Percentiles rank a stretch among this genome's conserved stretches.
phyloP scores from a whole-genome alignment of 2,329 filamentous ascomycete species.

The Sporothrix brunneoviolacea region DNA sequence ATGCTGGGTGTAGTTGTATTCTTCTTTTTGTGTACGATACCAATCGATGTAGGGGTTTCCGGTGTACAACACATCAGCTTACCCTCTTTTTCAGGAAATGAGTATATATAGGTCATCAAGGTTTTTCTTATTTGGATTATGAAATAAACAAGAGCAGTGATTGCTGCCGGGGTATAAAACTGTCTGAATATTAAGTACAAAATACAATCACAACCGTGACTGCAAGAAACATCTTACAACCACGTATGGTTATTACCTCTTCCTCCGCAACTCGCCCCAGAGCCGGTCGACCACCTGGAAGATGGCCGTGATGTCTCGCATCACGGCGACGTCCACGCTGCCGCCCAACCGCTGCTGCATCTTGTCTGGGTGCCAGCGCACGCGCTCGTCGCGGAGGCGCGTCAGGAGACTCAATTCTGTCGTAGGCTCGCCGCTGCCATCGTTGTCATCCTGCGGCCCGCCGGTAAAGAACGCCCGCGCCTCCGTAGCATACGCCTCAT shows the following conservation, averaged over 20 bases:
- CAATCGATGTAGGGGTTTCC: too few species aligned
- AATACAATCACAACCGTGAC: too few species aligned
- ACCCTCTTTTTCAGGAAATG: too few species aligned
- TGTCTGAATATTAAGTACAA: too few species aligned
- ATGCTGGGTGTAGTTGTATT: too few species aligned
- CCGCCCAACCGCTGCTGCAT: conserved; percentile 82
- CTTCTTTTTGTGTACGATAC: too few species aligned
- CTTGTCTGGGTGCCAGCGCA: conserved; percentile 97
- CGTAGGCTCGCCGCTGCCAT: conserved; percentile 23
- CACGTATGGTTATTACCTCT: conserved; percentile 1
- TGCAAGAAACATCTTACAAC: too few species aligned
- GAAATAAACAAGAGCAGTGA: too few species aligned
- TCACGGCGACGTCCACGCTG: conserved; percentile 58
- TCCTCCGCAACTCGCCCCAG: conserved; percentile 57
- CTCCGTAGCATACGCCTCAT: conserved; percentile 36
- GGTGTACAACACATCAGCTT: too few species aligned
- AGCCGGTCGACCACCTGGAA: conserved; percentile 85
- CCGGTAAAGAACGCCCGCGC: conserved; percentile 63
- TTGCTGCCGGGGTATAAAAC: too few species aligned
- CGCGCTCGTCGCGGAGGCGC: conserved; percentile 71
- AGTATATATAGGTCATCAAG: too few species aligned
- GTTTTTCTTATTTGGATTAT: too few species aligned
- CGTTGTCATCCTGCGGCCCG: conserved; percentile 29
- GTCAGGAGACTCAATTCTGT: conserved; percentile 41
- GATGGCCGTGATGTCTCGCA: conserved; percentile 77